Base-by-base conservation (phyloP, 202 grass and related monocot genomes). In the Elaeis oleifera region DNA sequence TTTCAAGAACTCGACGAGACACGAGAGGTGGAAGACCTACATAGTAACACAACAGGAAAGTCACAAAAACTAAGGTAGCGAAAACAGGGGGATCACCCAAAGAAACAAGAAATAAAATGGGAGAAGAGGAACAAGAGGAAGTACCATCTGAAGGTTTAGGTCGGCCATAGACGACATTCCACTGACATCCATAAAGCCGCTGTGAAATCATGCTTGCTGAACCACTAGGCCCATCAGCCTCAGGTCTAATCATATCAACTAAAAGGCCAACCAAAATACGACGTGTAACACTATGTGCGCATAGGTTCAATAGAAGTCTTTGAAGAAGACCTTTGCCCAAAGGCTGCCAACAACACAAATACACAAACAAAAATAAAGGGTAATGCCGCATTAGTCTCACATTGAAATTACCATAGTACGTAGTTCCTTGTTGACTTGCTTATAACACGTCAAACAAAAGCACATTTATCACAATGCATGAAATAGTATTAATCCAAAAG, bases 241-340 rank as follows among this genome's bases (percentile, higher is more conserved):
- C 85, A 80, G 74, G 74, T 63, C 61, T 81, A 84, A 89, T 75
- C 78, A 89, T 89, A 79, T 59, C 31, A 44, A 89, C 69, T 27
- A 89, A 53, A 78, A 84, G 74, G 21, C 78, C 74, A 68, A 89
- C 61, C 67, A 89, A 71, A 31, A 79, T 76, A 62, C 60, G 62
- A 51, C 85, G 66, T 4, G 81, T 89, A 52, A 72, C 66, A 74
- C 78, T 75, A 66, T 89, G 80, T 63, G 74, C 74, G 64, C 85
- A 89, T 29, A 89, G 62, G 75, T 89, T 89, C 13, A 81, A 44
- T 63, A 89, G 71, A 67, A 89, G 65, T 51, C 85, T 84, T 74
- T 89, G 85, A 71, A 89, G 85, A 72, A 89, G 68, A 29, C 85
- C 85, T 73, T 84, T 89, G 81, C 74, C 84, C 61, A 89, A 70